Conservation (phyloP, 257 asterid species). For the Solanum virginianum region DNA sequence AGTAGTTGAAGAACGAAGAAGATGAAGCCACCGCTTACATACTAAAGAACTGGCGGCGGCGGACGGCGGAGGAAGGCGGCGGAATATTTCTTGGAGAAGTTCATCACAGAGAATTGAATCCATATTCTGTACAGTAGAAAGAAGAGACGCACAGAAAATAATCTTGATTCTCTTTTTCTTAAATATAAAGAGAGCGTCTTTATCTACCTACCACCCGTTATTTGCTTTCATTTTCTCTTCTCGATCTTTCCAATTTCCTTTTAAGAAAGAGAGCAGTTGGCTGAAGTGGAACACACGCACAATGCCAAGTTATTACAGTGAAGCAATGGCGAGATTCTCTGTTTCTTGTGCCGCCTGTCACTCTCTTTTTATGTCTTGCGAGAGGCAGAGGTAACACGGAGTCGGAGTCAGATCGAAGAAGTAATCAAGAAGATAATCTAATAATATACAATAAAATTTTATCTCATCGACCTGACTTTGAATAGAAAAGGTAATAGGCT, state of each 20-base stretch:
- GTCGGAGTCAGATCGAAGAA: rapidly evolving
- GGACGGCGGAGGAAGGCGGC: slow-evolving; percentile 55
- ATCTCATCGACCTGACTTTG: no score
- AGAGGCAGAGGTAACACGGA: no score
- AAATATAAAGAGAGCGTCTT: neutral
- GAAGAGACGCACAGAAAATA: neutral
- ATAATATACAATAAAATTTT: no score
- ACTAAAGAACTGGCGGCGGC: slow-evolving; percentile 46
- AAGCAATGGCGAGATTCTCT: neutral
- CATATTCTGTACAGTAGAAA: slow-evolving; percentile 12
- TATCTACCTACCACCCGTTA: neutral
- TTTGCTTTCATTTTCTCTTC: neutral
- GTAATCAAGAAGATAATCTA: no score
- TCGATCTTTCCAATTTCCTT: neutral
- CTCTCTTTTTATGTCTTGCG: neutral
- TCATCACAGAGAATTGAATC: slow-evolving; percentile 68
- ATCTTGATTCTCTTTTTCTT: neutral
- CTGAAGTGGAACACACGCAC: neutral
- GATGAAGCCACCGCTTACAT: slow-evolving; percentile 52
- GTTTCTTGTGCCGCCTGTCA: neutral
- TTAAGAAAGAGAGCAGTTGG: neutral
- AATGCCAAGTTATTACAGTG: neutral
- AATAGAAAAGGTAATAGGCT: no score
- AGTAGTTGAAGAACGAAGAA: slow-evolving; percentile 59
- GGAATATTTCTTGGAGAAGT: slow-evolving; percentile 69